A percentile compares a stretch with the other conserved stretches of the same genome.
These are phyloP conservation scores for Fusarium metavorans DNA, from an alignment of 2,329 filamentous ascomycete genomes.

Conservation along the genomic window DNA sequence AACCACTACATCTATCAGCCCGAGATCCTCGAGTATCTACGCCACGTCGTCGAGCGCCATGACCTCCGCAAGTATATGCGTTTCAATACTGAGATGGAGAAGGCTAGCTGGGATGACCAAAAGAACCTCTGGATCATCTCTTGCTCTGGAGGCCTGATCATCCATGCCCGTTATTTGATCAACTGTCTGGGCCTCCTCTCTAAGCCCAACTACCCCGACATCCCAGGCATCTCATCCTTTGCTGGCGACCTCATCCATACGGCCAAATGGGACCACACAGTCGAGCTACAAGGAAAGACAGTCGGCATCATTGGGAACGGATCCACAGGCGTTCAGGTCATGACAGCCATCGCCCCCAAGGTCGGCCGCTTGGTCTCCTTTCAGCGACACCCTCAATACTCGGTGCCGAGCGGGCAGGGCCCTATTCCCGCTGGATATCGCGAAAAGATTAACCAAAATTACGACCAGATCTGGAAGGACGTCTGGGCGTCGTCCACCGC, in stretches of 20 bases:
- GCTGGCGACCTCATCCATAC: neutral
- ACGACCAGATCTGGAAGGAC: neutral
- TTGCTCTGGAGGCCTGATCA: neutral
- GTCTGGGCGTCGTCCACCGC: neutral
- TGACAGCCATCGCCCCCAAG: constrained; percentile 14
- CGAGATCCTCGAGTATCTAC: constrained; percentile 22
- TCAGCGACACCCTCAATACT: constrained; percentile 30
- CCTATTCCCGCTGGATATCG: neutral
- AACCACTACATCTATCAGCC: constrained; percentile 24
- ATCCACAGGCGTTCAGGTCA: constrained; percentile 24
- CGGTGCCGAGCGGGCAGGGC: constrained; percentile 13
- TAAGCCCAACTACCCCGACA: neutral
- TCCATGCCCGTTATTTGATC: neutral
- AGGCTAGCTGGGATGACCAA: constrained; percentile 40
- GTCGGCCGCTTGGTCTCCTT: constrained; percentile 33
- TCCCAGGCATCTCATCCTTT: neutral
- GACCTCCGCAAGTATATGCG: constrained; percentile 48
- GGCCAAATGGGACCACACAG: neutral
- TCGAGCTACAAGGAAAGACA: neutral
- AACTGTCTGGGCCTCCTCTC: neutral
- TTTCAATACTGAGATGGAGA: constrained; percentile 53
- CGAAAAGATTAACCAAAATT: neutral
- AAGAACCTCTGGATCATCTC: neutral
- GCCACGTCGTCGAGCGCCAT: constrained; percentile 14
- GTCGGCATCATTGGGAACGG: constrained; percentile 25